Percentiles rank a stretch among this genome's conserved stretches.
These are phyloP conservation scores for Penicillium crystallinum DNA, from an alignment of 495 filamentous ascomycete genomes.

Conservation along the genomic window DNA sequence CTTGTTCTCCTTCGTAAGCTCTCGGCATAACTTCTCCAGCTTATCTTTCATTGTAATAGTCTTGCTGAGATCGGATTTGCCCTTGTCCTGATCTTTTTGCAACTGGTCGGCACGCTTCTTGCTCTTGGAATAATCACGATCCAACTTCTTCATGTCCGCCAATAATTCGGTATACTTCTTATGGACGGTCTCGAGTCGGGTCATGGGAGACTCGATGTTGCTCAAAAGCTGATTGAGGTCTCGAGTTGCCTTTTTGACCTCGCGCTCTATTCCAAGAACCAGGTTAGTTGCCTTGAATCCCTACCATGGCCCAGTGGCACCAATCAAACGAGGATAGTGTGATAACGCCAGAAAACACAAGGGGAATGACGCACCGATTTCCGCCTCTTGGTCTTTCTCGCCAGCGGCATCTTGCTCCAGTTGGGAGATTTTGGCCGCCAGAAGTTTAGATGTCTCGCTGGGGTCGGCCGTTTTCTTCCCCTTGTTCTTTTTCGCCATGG, in stretches of 20 bases:
- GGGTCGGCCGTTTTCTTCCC: slow-evolving; percentile 72
- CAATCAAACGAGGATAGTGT: slow-evolving; percentile 5
- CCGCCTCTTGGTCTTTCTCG: slow-evolving; percentile 90
- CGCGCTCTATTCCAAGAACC: slow-evolving; percentile 50
- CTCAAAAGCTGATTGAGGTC: slow-evolving; percentile 77
- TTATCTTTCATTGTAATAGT: slow-evolving; percentile 86
- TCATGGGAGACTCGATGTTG: slow-evolving; percentile 69
- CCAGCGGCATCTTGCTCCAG: slow-evolving; percentile 86
- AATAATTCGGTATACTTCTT: slow-evolving; percentile 88
- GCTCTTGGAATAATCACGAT: slow-evolving; percentile 88
- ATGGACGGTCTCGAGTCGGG: slow-evolving; percentile 77
- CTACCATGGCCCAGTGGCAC: not conserved
- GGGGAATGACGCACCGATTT: slow-evolving; percentile 76
- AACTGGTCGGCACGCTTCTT: slow-evolving; percentile 92
- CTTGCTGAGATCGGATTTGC: slow-evolving; percentile 79
- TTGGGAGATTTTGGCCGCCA: slow-evolving; percentile 92
- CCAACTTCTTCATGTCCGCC: slow-evolving; percentile 88
- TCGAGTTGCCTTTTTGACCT: slow-evolving; percentile 89
- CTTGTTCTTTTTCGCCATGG: slow-evolving; percentile 61
- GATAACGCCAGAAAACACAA: slow-evolving; percentile 4
- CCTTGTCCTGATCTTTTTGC: slow-evolving; percentile 93
- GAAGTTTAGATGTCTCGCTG: slow-evolving; percentile 79
- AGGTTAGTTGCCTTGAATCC: slow-evolving; percentile 15
- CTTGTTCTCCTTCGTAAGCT: slow-evolving; percentile 93
- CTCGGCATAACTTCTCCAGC: slow-evolving; percentile 87